Conservation (phyloP, 305 asterid genomes). For the Solanum chacoense region DNA sequence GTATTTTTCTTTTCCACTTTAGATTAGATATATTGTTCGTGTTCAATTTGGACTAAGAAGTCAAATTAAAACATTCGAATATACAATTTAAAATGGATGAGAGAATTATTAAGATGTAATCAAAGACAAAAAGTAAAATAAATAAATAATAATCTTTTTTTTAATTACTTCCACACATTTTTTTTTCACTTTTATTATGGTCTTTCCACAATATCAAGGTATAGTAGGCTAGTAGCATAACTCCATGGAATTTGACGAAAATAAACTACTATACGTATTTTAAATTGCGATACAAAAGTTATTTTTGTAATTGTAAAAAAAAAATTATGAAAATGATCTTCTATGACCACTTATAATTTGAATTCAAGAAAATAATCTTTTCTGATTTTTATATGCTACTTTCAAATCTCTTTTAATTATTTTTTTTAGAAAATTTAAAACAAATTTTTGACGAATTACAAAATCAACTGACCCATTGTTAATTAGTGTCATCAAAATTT, state of each 20-base stretch:
- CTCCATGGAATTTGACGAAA: background rate
- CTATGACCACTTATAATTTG: background rate
- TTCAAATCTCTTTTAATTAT: background rate
- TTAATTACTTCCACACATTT: background rate
- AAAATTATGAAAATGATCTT: background rate
- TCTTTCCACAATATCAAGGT: background rate
- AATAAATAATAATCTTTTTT: no score
- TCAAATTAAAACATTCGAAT: background rate
- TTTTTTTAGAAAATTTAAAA: background rate
- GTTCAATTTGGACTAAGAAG: background rate
- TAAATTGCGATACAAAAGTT: background rate
- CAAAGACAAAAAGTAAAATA: background rate
- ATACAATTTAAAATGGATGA: background rate
- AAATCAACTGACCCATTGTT: background rate
- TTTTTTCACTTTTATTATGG: background rate
- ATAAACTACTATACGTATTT: background rate
- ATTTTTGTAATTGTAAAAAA: background rate
- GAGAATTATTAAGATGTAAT: background rate
- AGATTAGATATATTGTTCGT: background rate
- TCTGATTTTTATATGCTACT: background rate
- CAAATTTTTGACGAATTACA: background rate
- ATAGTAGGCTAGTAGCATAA: background rate
- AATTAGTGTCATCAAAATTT: background rate
- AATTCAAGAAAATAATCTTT: background rate
- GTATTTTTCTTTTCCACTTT: background rate